A percentile compares a stretch with the other conserved stretches of the same genome.
These are phyloP conservation scores for Coniella lustricola DNA, from an alignment of 2,329 filamentous ascomycete genomes.

Conservation along the genomic window DNA sequence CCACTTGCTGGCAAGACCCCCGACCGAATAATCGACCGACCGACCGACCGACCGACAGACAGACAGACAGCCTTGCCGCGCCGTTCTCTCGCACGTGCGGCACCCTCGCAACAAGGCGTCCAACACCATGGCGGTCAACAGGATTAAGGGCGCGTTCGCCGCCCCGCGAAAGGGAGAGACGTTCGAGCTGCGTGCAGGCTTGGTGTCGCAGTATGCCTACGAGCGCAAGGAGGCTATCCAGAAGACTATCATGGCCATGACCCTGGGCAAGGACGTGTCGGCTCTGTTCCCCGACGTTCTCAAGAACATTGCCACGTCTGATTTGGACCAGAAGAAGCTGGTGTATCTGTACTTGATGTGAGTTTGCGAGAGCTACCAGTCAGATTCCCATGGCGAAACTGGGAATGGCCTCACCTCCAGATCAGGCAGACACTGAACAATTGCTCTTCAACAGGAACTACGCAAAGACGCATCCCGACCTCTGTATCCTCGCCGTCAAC, in stretches of 20 bases:
- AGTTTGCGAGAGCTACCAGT: slow-evolving; percentile 24
- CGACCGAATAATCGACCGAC: no score
- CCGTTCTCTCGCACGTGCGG: slow-evolving; percentile 17
- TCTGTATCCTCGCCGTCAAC: slow-evolving; percentile 97
- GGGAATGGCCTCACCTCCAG: slow-evolving; percentile 5
- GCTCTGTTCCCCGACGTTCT: slow-evolving; percentile 94
- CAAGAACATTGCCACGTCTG: slow-evolving; percentile 94
- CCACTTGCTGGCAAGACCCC: no score
- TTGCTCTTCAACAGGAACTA: slow-evolving; percentile 66
- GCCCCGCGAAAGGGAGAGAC: slow-evolving; percentile 95
- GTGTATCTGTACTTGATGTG: slow-evolving; percentile 98
- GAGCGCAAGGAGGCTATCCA: slow-evolving; percentile 99
- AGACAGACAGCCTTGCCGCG: slow-evolving; percentile 6
- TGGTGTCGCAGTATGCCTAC: slow-evolving; percentile 98
- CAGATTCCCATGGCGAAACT: neutral
- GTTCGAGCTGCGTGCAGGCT: slow-evolving; percentile 88
- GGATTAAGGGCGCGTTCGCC: slow-evolving; percentile 89
- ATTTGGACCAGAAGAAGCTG: slow-evolving; percentile 98
- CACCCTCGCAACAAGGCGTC: slow-evolving; percentile 11
- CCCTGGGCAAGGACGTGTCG: slow-evolving; percentile 95
- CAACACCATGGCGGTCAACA: slow-evolving; percentile 80
- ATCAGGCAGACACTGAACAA: slow-evolving; percentile 17
- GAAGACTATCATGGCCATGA: slow-evolving; percentile 99
- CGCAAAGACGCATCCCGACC: slow-evolving; percentile 95
- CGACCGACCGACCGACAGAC: slow-evolving; percentile 14